Percentiles rank a stretch among this genome's conserved stretches.
These are phyloP conservation scores for Blastocrithidia nonstop DNA, from an alignment of 208 protist genomes.

Conservation along the genomic window DNA sequence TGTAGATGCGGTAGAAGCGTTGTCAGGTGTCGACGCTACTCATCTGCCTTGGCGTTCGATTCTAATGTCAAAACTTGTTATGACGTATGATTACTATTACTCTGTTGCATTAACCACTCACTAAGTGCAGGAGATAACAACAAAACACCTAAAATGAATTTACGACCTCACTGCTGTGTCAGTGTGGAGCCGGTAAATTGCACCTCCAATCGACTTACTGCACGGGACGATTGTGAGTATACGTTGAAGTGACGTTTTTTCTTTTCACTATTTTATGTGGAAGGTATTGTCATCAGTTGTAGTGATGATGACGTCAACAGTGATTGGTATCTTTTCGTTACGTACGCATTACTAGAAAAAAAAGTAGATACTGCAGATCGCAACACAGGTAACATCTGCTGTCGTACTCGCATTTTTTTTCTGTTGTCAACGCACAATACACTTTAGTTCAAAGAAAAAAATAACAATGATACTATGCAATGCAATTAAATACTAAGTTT, in stretches of 20 bases:
- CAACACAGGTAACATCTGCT: no score
- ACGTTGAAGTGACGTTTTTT: no score
- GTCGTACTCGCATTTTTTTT: no score
- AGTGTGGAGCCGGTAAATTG: slow-evolving; percentile 60
- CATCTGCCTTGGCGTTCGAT: background rate
- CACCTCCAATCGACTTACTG: background rate
- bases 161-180: slow-evolving; percentile 38
- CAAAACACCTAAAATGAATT: slow-evolving; percentile 65
- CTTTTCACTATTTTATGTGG: no score
- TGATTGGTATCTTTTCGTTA: background rate
- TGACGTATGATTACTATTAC: background rate
- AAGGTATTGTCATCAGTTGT: no score
- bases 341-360: background rate
- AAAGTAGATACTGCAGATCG: background rate
- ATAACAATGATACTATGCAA: no score
- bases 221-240: no score
- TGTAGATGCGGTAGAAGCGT: slow-evolving; percentile 39
- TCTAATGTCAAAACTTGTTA: background rate
- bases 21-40: slow-evolving; percentile 8
- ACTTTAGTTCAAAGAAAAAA: no score
- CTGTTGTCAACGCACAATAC: no score
- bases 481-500: no score
- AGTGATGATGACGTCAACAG: background rate
- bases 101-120: background rate
- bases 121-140: slow-evolving; percentile 57